These are phyloP conservation scores for Penstemon newberryi DNA, from an alignment of 257 asterid genomes.

Conservation along the genomic window DNA sequence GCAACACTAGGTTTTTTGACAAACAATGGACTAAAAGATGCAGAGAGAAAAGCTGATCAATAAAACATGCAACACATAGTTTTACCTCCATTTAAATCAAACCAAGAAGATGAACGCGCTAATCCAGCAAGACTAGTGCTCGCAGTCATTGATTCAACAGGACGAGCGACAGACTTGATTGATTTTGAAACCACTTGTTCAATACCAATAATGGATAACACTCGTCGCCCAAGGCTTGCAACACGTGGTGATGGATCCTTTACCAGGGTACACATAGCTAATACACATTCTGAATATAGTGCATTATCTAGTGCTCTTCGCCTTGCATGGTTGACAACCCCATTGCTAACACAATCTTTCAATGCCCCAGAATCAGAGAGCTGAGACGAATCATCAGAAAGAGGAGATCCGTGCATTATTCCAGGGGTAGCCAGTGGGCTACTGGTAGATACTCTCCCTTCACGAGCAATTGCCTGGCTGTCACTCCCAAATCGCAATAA, in stretches of 20 bases:
- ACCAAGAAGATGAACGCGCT: constrained; percentile 95
- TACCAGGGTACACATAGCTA: constrained; percentile 85
- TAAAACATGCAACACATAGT: not conserved
- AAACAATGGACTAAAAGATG: constrained; percentile 6
- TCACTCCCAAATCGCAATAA: constrained; percentile 64
- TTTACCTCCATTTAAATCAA: constrained; percentile 88
- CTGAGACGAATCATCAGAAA: constrained; percentile 91
- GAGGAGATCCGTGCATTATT: constrained; percentile 94
- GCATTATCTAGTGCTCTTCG: constrained; percentile 79
- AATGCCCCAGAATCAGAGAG: constrained; percentile 89
- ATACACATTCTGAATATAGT: constrained; percentile 77
- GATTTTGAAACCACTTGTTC: constrained; percentile 92
- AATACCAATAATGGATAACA: constrained; percentile 84
- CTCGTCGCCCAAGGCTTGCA: constrained; percentile 80
- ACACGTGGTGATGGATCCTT: constrained; percentile 99
- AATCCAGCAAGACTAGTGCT: constrained; percentile 69
- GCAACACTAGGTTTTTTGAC: not conserved
- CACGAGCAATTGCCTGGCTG: constrained; percentile 60
- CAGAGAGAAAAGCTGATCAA: constrained; percentile 20
- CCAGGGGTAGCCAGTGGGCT: constrained; percentile 89
- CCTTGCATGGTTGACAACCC: constrained; percentile 64
- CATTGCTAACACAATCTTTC: constrained; percentile 70
- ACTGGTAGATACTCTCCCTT: constrained; percentile 81
- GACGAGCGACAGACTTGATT: constrained; percentile 48
- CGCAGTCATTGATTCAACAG: constrained; percentile 54